Conservation (phyloP, 257 asterid genomes). For the Rehmannia glutinosa region DNA sequence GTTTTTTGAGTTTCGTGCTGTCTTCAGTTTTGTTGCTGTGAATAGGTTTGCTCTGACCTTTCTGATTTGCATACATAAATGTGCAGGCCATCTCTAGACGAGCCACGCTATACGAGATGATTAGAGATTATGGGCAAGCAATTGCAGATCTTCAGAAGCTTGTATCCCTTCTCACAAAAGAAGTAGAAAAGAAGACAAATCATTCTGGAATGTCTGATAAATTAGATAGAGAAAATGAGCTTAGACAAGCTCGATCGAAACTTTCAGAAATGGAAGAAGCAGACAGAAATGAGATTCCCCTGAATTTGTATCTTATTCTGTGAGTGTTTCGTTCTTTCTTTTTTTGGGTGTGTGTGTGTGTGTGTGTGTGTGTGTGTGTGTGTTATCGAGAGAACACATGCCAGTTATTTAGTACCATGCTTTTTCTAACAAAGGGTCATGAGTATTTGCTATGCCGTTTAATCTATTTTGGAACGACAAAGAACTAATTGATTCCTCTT, state of each 20-base stretch:
- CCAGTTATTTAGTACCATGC: not conserved
- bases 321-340: constrained; percentile 35
- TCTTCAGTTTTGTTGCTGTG: constrained; percentile 6
- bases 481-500: not conserved
- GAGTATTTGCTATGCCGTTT: not conserved
- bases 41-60: constrained; percentile 1
- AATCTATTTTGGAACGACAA: not conserved
- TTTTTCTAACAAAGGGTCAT: not conserved
- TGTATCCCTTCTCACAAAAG: constrained; percentile 56
- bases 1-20: constrained; percentile 1
- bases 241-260: constrained; percentile 62
- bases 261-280: constrained; percentile 79
- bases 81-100: constrained; percentile 90
- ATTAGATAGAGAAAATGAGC: constrained; percentile 52
- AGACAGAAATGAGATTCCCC: constrained; percentile 61
- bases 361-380: not conserved
- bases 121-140: constrained; percentile 89
- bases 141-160: constrained; percentile 75
- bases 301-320: constrained; percentile 92
- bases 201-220: constrained; percentile 51
- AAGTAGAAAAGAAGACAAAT: constrained; percentile 48
- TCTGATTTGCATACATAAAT: not conserved
- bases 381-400: not conserved
- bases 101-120: constrained; percentile 72
- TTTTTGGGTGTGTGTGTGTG: not conserved